These are phyloP conservation scores for Pholiota adiposa DNA, from an alignment of 1,284 basidiomycete genomes.

Conservation along the genomic window DNA sequence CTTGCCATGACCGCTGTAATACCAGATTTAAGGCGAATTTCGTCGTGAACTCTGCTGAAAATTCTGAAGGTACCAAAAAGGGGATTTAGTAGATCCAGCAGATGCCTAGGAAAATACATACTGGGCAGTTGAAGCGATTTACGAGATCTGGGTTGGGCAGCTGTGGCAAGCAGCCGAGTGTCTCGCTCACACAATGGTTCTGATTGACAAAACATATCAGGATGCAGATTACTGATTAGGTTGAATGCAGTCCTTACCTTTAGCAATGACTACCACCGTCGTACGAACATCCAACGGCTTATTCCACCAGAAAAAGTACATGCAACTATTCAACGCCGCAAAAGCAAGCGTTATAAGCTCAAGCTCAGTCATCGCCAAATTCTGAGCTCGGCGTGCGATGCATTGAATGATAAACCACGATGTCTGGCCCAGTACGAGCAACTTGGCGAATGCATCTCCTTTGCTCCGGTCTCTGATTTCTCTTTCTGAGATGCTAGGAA, in stretches of 20 bases:
- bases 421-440: constrained; percentile 34
- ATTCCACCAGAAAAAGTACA: constrained; percentile 39
- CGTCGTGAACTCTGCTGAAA: too few relatives aligned
- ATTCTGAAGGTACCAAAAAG: too few relatives aligned
- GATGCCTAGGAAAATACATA: too few relatives aligned
- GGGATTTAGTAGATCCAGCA: too few relatives aligned
- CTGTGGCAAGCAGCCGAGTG: too few relatives aligned
- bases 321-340: constrained; percentile 28
- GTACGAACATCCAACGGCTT: constrained; percentile 35
- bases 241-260: too few relatives aligned
- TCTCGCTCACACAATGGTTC: too few relatives aligned
- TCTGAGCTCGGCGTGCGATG: constrained; percentile 23
- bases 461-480: constrained; percentile 40
- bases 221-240: too few relatives aligned
- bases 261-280: background rate
- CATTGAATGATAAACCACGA: constrained; percentile 34
- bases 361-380: constrained; percentile 32
- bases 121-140: too few relatives aligned
- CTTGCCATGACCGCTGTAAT: background rate
- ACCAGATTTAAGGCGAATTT: too few relatives aligned
- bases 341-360: constrained; percentile 36
- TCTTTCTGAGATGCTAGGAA: constrained; percentile 25
- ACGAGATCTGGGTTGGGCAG: too few relatives aligned
- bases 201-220: too few relatives aligned
- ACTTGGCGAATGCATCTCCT: constrained; percentile 36